These are phyloP conservation scores for Neonectria coccinea DNA, from an alignment of 2,329 filamentous ascomycete species.

Conservation along the genomic window DNA sequence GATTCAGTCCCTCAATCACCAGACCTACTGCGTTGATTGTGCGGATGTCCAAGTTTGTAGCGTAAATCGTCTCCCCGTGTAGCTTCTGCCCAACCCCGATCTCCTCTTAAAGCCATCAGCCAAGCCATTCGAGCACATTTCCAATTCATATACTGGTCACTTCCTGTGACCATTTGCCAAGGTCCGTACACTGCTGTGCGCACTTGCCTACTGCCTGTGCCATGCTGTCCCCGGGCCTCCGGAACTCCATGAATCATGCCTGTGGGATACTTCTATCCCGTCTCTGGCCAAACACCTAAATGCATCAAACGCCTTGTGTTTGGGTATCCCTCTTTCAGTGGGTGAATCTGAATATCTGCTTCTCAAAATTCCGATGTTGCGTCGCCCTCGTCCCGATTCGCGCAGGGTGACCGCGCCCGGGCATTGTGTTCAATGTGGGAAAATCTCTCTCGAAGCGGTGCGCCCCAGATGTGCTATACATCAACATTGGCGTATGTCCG, in stretches of 20 bases:
- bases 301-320: constrained; percentile 40
- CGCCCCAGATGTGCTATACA: constrained; percentile 27
- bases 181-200: constrained; percentile 25
- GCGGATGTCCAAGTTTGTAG: constrained; percentile 9
- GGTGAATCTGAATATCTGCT: constrained; percentile 18
- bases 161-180: constrained; percentile 8
- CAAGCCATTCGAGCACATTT: constrained; percentile 8
- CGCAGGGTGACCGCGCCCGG: constrained; percentile 11
- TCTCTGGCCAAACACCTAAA: constrained; percentile 38
- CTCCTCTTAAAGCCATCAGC: not conserved
- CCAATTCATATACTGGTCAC: constrained; percentile 15
- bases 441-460: constrained; percentile 35
- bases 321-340: constrained; percentile 42
- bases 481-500: constrained; percentile 27
- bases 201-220: constrained; percentile 49
- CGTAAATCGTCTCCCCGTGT: constrained; percentile 22
- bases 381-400: constrained; percentile 23
- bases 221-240: constrained; percentile 27
- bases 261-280: constrained; percentile 33
- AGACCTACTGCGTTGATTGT: constrained; percentile 4
- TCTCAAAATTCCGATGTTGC: constrained; percentile 15
- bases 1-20: not conserved
- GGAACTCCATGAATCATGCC: constrained; percentile 46
- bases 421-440: constrained; percentile 32
- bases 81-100: not conserved